Evolutionary conservation across 1,284 basidiomycete species (phyloP), one percentile per base, ranked within the genome.

Genomic region (Coniferiporia sulphurascens): DNA sequence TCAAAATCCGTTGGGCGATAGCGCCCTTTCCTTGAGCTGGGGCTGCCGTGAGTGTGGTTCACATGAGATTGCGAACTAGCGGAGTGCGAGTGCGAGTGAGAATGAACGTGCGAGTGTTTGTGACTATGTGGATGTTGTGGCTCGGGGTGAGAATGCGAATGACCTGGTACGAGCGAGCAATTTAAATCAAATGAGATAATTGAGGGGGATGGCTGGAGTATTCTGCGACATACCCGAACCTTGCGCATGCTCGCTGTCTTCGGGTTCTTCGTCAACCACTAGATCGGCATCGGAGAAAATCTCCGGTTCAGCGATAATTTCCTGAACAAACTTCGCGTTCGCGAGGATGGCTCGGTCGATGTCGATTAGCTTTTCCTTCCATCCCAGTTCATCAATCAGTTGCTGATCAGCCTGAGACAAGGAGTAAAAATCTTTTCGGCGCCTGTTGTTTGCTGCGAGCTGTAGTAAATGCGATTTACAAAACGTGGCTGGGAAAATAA

Each of bases 381-480:
- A 91, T 5, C 86, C 85, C 3, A 90, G 67, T 6, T 67, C 65
- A 15, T 82, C 78, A 0, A 92, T 75, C 0, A 89, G 69, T 3
- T 79, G 78, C 65, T 83, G 82, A 69, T 91, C 88, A 36, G 74
- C 77, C 36, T 71, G 72, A 0, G 87, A 78, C 3, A 91, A 77
- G 0, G 76, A 79, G 65, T 81, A 85, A 0, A 89, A 72, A 63
- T 91, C 89, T 64, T 89, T 89, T 64, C 89, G 72, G 21, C 89
- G 81, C 36, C 87, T 80, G 66, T 89, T 87, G 65, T 91, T 91
- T 3, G 84, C 84, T 38, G 85, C 78, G n/a, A 90, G 73, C 88
- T 91, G 63, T 52, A 54, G 52, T 13, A 21, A n/a, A n/a, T 27
- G 38, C 15, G 38, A 41, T 15, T 10, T 41, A 12, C 38, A 41